phyloP scores from a whole-genome alignment of 1,284 basidiomycete genomes.

The Cerioporus squamosus region DNA sequence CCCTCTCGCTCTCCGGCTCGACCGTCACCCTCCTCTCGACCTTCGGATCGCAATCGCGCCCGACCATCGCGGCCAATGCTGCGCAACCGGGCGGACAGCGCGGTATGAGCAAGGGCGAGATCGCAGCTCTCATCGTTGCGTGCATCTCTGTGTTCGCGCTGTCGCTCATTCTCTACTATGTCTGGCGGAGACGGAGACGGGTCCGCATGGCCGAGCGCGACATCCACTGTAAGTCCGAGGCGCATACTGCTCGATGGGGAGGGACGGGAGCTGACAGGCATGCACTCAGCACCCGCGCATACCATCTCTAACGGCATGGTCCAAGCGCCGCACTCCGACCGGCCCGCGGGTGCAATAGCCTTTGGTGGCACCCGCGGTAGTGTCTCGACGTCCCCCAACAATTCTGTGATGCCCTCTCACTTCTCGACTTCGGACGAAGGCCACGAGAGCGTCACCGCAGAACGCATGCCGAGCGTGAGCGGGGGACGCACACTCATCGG shows the following conservation, averaged over 20 bases:
- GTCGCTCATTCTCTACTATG: neutral
- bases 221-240: neutral
- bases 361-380: too few relatives aligned
- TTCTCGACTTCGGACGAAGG: neutral
- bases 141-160: neutral
- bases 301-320: neutral
- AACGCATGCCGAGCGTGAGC: neutral
- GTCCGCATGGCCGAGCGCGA: neutral
- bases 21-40: neutral
- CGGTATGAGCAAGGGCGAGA: conserved; percentile 3
- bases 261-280: neutral
- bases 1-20: neutral
- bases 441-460: neutral
- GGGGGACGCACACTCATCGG: too few relatives aligned
- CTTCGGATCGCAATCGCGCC: too few relatives aligned
- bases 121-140: conserved; percentile 10
- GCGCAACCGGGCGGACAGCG: neutral
- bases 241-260: neutral
- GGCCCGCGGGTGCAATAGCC: too few relatives aligned
- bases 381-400: too few relatives aligned
- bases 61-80: neutral
- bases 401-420: neutral
- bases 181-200: conserved; percentile 1
- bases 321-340: neutral
- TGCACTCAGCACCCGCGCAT: neutral